Base-by-base conservation (phyloP, 352 stramenopile species). In the Globisporangium barbulae region DNA sequence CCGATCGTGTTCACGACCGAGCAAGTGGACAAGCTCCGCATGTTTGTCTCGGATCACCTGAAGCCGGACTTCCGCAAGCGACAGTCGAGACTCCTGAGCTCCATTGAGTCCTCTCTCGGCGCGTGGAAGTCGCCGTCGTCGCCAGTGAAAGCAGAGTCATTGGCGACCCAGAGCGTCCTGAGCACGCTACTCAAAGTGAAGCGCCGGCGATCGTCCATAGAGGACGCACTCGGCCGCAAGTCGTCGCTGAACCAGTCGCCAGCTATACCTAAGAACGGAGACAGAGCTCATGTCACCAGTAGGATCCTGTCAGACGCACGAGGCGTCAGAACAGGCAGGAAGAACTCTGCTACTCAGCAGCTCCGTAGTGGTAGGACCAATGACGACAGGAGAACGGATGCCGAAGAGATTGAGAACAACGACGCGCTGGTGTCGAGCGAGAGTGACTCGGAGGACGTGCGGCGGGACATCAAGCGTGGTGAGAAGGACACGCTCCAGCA, bases 401-500 rank as follows among this genome's bases (percentile, higher is more conserved):
- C 54, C 3, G n/a, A 59, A 0, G 61, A 65, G 35, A 41, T 15
- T 12, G 61, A 59, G 15, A 59, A 69, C 4, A 66, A 72, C 7
- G 62, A 75, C 41, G 70, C 73, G 17, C 59, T 70, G 15, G 45
- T 64, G 21, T 56, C 61, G 42, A 63, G 65, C 48, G 64, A 71
- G 6, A 62, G 59, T 9, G 54, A 60, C 37, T 45, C 37, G 30
- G 67, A 73, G 42, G 53, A 70, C 15, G 62, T 64, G 53, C 66
- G 76, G 2, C 61, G 53, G 15, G 60, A 63, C 15, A 80, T 88
- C 57, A 88, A 88, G 61, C 56, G 55, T 1, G 64, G 77, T 19
- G 77, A 83, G 60, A 69, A 69, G 44, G 68, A 85, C 52, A 87
- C 74, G 22, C 67, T 89, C 21, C 70, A 60, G 45, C 71, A 87